Evolutionary conservation across 805 yeast species (phyloP), one percentile per base, ranked within the genome.

Genomic region (Candida hispaniensis): DNA sequence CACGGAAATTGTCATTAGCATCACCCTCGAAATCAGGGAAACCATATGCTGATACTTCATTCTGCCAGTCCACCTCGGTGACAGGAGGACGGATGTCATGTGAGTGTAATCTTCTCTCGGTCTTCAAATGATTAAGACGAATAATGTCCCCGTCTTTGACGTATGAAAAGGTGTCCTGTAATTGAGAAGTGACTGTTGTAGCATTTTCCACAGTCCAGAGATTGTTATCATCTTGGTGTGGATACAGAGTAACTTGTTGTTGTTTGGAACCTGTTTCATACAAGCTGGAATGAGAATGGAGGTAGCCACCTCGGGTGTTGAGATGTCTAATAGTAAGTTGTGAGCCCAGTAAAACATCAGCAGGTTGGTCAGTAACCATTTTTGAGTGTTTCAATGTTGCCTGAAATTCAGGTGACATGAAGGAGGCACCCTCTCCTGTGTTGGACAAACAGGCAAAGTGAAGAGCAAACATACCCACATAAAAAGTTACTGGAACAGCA

Each of bases 51-150:
- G 81, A 69, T 1, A 85, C 93, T 55, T 85, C 94, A 44, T 68
- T 70, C 50, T 85, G 77, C 56, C 88, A 86, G 39, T 91, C 97
- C 49, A 82, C 91, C 51, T 82, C 94, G 7, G 88, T 71, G 16
- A 85, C 71, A 7, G 94, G 95, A 3, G 97, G 95, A 41, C 86
- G 72, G 33, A 69, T 61, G 42, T 80, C 79, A 44, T 67, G 73
- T 14, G 83, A 79, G 44, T 75, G 75, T 34, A 91, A 57, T 28
- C 79, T 71, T 43, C 73, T 72, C 10, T 75, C 70, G 1, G 96
- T 79, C 2, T 47, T 42, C 40, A 65, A 64, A 54, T 91, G 97
- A 60, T 70, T 72, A n/a, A 91, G 53, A 40, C 78, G 65, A 13
- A 88, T 59, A 9, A 62, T 51, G 39, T 67, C 73, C 12, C 77